phyloP scores from a whole-genome alignment of 1,284 basidiomycete species.

The Moniliophthora roreri region DNA sequence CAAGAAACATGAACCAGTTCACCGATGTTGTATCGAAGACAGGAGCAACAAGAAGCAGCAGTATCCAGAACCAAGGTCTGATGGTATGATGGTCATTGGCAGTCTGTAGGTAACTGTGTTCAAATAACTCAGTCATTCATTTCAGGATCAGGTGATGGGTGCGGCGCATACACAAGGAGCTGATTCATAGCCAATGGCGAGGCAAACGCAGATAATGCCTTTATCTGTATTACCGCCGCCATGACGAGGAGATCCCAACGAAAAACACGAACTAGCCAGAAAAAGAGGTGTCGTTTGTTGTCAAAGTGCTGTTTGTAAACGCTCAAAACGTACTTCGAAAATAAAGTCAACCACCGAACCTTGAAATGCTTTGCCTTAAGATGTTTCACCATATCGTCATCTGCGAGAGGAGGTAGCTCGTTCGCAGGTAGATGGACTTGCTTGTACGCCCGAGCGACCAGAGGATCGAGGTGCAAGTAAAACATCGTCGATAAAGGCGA shows the following conservation, averaged over 20 bases:
- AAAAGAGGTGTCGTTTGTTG: constrained; percentile 27
- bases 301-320: constrained; percentile 11
- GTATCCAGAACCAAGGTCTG: constrained; percentile 47
- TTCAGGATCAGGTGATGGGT: not conserved
- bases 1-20: constrained; percentile 52
- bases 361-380: constrained; percentile 25
- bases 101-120: constrained; percentile 13
- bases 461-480: constrained; percentile 47
- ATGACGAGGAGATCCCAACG: constrained; percentile 36
- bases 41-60: constrained; percentile 49
- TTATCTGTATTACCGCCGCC: not conserved
- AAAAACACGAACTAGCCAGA: constrained; percentile 19
- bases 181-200: too few relatives aligned
- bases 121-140: not conserved
- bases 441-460: constrained; percentile 34
- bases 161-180: not conserved
- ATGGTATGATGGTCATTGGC: not conserved
- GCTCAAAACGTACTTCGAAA: constrained; percentile 29
- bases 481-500: constrained; percentile 47
- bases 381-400: constrained; percentile 38
- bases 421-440: constrained; percentile 30
- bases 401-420: constrained; percentile 45
- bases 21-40: constrained; percentile 34
- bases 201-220: too few relatives aligned
- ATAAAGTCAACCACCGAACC: constrained; percentile 13